Evolutionary conservation across 495 filamentous ascomycete species (phyloP).

Genomic region (Niebla homalea): DNA sequence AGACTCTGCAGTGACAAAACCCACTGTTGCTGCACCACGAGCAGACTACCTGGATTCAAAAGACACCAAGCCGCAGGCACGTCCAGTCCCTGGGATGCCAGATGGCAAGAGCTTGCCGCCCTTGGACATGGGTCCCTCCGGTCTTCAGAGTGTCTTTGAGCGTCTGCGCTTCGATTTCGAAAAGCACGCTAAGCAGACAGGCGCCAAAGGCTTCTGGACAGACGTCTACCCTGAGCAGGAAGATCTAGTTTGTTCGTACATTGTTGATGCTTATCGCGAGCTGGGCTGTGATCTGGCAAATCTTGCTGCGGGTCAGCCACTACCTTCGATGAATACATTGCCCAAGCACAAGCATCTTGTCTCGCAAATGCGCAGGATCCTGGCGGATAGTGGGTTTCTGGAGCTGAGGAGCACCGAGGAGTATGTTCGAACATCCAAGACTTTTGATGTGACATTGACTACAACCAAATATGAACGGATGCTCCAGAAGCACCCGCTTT

Average conservation of each 20-base stretch:
- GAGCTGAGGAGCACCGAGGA: neutral
- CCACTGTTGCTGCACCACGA: neutral
- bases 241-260: slow-evolving; percentile 26
- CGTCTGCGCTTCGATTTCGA: neutral
- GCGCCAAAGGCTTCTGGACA: slow-evolving; percentile 17
- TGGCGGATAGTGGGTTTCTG: slow-evolving; percentile 19
- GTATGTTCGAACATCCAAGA: slow-evolving; percentile 1
- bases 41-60: neutral
- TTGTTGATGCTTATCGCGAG: slow-evolving; percentile 26
- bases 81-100: neutral
- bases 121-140: neutral
- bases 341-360: slow-evolving; percentile 21
- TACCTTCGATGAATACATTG: slow-evolving; percentile 15
- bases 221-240: slow-evolving; percentile 24
- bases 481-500: slow-evolving; percentile 7
- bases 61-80: neutral
- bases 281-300: slow-evolving; percentile 23
- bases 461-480: neutral
- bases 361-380: slow-evolving; percentile 20
- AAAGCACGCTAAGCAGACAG: slow-evolving; percentile 1
- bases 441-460: neutral
- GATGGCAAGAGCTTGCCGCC: neutral
- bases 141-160: neutral
- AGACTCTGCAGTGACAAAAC: neutral
- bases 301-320: slow-evolving; percentile 15